Conservation (phyloP, 177 flowering plant genomes). For the Vitis hybrid region DNA sequence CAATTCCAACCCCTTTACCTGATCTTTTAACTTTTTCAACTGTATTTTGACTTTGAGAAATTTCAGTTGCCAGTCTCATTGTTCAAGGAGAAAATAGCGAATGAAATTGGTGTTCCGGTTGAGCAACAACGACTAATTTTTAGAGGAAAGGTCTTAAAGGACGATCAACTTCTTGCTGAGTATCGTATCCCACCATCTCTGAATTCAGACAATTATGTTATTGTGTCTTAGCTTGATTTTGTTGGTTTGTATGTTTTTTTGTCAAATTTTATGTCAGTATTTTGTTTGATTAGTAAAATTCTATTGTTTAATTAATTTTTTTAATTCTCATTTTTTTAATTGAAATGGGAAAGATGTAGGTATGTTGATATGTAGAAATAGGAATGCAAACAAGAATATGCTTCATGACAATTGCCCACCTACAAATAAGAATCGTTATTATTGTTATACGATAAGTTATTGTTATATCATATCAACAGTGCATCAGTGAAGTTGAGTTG, state of each 20-base stretch:
- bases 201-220: not conserved
- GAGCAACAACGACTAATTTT: constrained; percentile 92
- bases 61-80: constrained; percentile 65
- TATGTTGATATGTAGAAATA: not conserved
- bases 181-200: constrained; percentile 75
- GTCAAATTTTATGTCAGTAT: not conserved
- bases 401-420: too few relatives aligned
- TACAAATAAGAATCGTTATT: too few relatives aligned
- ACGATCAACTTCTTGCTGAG: constrained; percentile 78
- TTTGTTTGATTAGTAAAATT: not conserved
- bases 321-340: not conserved
- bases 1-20: too few relatives aligned
- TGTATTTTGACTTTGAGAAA: constrained; percentile 10
- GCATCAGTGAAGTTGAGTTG: too few relatives aligned
- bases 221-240: too few relatives aligned
- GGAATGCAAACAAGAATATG: not conserved
- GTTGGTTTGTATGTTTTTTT: not conserved
- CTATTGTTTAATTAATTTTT: not conserved
- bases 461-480: too few relatives aligned
- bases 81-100: constrained; percentile 89
- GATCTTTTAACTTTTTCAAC: not conserved
- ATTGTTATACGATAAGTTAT: too few relatives aligned
- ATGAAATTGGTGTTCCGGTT: constrained; percentile 70
- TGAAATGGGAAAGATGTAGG: not conserved
- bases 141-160: constrained; percentile 94